These are phyloP conservation scores for Podospora fimiseda DNA, from an alignment of 495 filamentous ascomycete species.

Conservation along the genomic window DNA sequence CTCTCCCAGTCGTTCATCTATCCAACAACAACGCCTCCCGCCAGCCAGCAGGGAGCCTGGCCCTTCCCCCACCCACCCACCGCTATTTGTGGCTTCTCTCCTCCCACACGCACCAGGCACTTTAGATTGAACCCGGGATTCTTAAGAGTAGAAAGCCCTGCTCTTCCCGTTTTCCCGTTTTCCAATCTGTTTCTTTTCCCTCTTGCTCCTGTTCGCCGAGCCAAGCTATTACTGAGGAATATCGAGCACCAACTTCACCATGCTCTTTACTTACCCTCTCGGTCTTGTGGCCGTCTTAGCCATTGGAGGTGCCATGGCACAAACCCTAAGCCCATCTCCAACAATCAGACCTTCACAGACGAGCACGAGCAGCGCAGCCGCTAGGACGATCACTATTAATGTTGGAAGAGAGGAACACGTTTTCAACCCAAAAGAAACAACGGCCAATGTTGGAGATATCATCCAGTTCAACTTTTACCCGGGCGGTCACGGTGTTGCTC, in stretches of 20 bases:
- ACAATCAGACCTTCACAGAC: conserved; percentile 1
- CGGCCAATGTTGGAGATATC: conserved; percentile 33
- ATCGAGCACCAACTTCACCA: background rate
- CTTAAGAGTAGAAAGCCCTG: background rate
- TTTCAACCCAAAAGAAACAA: conserved; percentile 28
- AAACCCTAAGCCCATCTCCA: background rate
- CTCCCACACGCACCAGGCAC: background rate
- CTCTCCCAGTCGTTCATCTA: background rate
- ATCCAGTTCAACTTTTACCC: conserved; percentile 54
- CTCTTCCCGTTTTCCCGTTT: background rate
- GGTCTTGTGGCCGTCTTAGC: conserved; percentile 9
- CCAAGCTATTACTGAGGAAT: background rate
- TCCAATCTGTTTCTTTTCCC: background rate
- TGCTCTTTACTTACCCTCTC: background rate
- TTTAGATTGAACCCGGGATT: background rate
- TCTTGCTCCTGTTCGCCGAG: conserved; percentile 1
- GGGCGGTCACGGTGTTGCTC: conserved; percentile 51
- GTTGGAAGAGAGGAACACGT: conserved; percentile 33
- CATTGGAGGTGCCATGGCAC: background rate
- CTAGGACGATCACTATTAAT: conserved; percentile 20
- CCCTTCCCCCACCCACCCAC: conserved; percentile 1
- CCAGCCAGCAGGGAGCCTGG: background rate
- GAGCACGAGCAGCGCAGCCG: conserved; percentile 10
- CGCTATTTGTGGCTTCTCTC: conserved; percentile 2
- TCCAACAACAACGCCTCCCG: background rate